These are phyloP conservation scores for Picea engelmannii DNA, from an alignment of 83 land plant species.

Conservation along the genomic window DNA sequence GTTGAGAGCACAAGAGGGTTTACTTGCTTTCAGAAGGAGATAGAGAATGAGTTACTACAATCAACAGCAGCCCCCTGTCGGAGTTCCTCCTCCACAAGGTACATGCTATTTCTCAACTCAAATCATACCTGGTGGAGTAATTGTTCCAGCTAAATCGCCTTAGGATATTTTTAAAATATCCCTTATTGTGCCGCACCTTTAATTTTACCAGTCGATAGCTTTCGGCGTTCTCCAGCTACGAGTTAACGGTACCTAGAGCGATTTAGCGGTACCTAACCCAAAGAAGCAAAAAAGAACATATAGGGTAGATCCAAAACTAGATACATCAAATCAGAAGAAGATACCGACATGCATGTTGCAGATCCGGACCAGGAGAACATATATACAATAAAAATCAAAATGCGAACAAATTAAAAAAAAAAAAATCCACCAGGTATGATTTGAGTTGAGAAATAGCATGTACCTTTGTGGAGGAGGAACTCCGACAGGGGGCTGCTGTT, in stretches of 20 bases:
- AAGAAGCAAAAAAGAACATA: neutral
- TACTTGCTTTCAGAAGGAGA: neutral
- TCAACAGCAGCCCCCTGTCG: constrained; percentile 15
- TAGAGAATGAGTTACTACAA: constrained; percentile 14
- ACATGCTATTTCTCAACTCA: neutral
- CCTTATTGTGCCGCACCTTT: too few relatives aligned
- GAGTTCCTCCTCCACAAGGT: constrained; percentile 16
- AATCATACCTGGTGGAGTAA: too few relatives aligned
- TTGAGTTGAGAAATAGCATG: neutral
- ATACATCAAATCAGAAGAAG: neutral
- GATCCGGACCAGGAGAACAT: neutral
- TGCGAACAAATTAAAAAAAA: neutral
- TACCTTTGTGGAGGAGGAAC: constrained; percentile 15
- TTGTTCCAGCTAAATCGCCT: too few relatives aligned
- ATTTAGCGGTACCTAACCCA: too few relatives aligned
- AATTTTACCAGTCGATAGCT: too few relatives aligned
- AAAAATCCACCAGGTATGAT: neutral
- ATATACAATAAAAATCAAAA: neutral
- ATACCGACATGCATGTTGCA: neutral
- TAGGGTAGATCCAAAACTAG: neutral
- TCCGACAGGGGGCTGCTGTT: constrained; percentile 14
- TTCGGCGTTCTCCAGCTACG: too few relatives aligned
- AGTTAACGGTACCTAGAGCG: too few relatives aligned
- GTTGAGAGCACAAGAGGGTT: too few relatives aligned
- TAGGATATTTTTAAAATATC: too few relatives aligned